Evolutionary conservation across 305 asterid genomes (phyloP).

Genomic region (Nicotiana rustica): DNA sequence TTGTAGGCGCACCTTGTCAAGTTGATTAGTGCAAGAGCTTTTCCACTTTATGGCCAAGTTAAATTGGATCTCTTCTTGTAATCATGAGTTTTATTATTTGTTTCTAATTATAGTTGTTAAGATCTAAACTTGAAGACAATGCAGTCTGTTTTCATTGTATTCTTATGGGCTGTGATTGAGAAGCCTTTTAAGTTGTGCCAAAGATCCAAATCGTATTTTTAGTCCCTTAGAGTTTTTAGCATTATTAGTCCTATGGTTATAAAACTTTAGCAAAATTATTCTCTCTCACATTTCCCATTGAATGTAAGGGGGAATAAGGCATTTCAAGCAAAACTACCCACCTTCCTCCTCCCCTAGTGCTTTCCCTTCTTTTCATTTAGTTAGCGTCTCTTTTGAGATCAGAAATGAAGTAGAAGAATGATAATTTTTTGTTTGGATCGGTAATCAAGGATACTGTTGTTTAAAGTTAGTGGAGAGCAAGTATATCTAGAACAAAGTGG

Average conservation of each 20-base stretch:
- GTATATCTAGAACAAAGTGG: background rate
- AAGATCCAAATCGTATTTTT: background rate
- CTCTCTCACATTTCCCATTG: background rate
- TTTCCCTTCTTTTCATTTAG: background rate
- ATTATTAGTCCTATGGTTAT: background rate
- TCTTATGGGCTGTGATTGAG: constrained; percentile 17
- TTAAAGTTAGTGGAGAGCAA: background rate
- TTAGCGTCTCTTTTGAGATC: background rate
- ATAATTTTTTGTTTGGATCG: background rate
- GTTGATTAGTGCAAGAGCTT: constrained; percentile 19
- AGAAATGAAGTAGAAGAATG: background rate
- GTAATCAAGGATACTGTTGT: background rate
- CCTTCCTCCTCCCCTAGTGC: background rate
- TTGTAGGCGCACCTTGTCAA: background rate
- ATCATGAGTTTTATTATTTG: background rate
- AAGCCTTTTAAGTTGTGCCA: background rate
- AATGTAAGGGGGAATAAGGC: background rate
- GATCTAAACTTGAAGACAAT: background rate
- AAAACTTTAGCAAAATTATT: background rate
- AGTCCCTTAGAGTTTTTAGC: background rate
- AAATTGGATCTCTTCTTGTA: background rate
- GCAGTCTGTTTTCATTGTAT: background rate
- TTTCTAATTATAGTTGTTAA: background rate
- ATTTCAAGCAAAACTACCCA: constrained; percentile 5
- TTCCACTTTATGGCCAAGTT: constrained; percentile 4